Evolutionary conservation across 2,329 filamentous ascomycete genomes (phyloP).

Genomic region (Fusarium pseudocircinatum): DNA sequence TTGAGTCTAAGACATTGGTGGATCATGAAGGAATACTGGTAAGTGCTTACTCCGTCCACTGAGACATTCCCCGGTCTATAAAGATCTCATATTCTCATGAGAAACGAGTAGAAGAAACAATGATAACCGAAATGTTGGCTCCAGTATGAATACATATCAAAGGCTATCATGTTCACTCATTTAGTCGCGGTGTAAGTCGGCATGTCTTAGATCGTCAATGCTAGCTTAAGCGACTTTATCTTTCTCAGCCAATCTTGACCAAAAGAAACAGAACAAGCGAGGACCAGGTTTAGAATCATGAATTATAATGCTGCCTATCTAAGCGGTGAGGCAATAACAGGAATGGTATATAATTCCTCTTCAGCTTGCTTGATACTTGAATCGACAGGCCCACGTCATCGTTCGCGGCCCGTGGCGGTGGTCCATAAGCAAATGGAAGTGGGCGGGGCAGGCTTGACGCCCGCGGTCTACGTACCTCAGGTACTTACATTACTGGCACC

Average conservation of each 20-base stretch:
- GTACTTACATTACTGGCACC: neutral
- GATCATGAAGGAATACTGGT: neutral
- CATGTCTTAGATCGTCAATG: neutral
- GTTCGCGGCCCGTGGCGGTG: slow-evolving; percentile 38
- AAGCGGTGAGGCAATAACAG: slow-evolving; percentile 3
- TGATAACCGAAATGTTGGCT: neutral
- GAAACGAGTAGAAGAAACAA: too few species aligned
- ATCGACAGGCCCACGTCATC: slow-evolving; percentile 40
- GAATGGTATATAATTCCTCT: neutral
- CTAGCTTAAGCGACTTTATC: neutral
- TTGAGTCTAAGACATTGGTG: neutral
- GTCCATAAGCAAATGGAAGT: slow-evolving; percentile 17
- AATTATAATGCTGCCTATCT: neutral
- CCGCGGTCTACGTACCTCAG: neutral
- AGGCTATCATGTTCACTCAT: neutral
- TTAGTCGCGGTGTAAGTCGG: slow-evolving; percentile 5
- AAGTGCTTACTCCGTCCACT: neutral
- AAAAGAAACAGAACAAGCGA: neutral
- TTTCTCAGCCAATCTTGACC: neutral
- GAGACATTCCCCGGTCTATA: neutral
- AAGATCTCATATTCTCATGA: too few species aligned
- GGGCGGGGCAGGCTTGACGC: slow-evolving; percentile 24
- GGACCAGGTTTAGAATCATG: neutral
- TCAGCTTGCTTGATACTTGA: neutral
- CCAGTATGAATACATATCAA: too few species aligned